Evolutionary conservation across 441 rosid species (phyloP), one percentile per base, ranked within the genome.

Genomic region (Aleurites moluccanus): DNA sequence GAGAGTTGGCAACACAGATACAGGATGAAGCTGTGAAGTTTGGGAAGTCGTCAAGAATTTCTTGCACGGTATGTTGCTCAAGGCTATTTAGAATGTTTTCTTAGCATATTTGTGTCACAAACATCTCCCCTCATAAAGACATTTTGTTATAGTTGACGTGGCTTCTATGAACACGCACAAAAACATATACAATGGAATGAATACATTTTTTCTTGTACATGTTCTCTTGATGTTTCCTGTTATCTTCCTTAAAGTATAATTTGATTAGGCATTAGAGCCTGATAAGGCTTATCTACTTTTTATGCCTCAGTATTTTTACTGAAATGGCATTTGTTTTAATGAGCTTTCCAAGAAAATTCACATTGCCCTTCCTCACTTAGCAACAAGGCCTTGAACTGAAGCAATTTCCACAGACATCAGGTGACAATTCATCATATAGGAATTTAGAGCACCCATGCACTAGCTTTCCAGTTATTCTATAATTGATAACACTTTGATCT

Each of bases 1-100:
- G 99, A 85, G 99, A 96, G 81, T 83, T 96, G 86, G 99, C 99
- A 13, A 92, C 98, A 30, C 99, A 96, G 80, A 96, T 96, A 74
- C 98, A 89, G 80, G 96, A 80, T 49, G 99, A 96, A 83, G 98
- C 95, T 80, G 84, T 84, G 75, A 96, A 96, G 80, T 96, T 96
- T 85, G 99, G 97, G 56, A 92, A 80, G 84, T 87, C 98, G 1
- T 92, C 98, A 28, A 90, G 94, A 89, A 87, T 96, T 76, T 84
- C 92, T 71, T 92, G 98, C 80, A 89, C 92, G 33, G 99, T 95
- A 86, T 73, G 90, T 78, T 55, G 33, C 75, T 33, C 13, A 59
- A 44, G 70, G 28, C 25, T 50, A 56, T 9, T 6, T 4, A 21
- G 35, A 49, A 25, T 63, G 35, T 33, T 63, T 63, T 64, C n/a